Percentiles rank a stretch among this genome's conserved stretches.
phyloP scores from a whole-genome alignment of 73 alveolate species.

The Paramecium sonneborni region DNA sequence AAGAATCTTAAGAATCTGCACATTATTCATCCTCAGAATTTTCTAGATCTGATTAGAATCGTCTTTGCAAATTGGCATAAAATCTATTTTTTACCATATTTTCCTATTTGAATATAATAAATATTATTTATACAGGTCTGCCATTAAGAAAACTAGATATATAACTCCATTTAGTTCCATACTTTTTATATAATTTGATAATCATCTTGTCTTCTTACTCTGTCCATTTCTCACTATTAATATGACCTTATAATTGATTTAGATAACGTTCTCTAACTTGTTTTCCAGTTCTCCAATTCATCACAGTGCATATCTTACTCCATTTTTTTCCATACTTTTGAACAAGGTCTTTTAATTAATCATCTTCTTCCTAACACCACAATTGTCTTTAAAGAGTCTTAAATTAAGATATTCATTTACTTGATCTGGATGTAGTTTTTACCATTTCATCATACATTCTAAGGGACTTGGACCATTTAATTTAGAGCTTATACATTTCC shows the following conservation, averaged over 20 bases:
- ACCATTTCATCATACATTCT: slow-evolving; percentile 15
- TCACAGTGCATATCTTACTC: slow-evolving; percentile 54
- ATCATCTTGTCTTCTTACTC: background rate
- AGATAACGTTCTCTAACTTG: slow-evolving; percentile 24
- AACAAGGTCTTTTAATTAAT: slow-evolving; percentile 2
- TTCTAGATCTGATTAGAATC: background rate
- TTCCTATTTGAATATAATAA: background rate
- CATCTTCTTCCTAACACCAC: slow-evolving; percentile 41
- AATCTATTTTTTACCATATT: background rate
- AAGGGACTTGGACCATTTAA: slow-evolving; percentile 9
- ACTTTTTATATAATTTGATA: background rate
- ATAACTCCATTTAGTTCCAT: slow-evolving; percentile 33
- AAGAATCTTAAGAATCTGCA: background rate
- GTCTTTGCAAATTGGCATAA: background rate
- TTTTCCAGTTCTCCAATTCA: slow-evolving; percentile 50
- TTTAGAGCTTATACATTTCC: background rate
- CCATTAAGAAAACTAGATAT: slow-evolving; percentile 19
- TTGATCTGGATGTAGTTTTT: slow-evolving; percentile 38
- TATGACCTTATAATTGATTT: background rate
- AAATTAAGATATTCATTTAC: background rate
- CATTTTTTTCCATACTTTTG: slow-evolving; percentile 37
- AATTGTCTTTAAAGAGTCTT: background rate
- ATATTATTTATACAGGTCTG: background rate
- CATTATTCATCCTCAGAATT: background rate
- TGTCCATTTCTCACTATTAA: background rate